phyloP scores from a whole-genome alignment of 164 flowering plant genomes.

The Aristolochia fimbriata region DNA sequence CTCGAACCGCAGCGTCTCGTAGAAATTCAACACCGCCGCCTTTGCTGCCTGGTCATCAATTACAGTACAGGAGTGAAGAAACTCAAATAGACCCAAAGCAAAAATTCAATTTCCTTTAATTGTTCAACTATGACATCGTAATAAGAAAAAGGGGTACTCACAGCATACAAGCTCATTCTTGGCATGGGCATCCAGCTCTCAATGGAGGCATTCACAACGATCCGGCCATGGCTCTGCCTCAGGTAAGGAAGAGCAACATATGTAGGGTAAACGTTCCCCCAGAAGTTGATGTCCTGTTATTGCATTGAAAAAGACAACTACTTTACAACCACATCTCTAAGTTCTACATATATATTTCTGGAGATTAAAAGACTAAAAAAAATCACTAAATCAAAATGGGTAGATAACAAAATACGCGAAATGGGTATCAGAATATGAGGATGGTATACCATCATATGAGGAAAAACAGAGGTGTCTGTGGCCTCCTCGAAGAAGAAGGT shows the following conservation, averaged over 20 bases:
- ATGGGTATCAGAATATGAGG: neutral
- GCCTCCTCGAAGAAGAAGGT: slow-evolving; percentile 79
- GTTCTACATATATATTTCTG: neutral
- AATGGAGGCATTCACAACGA: slow-evolving; percentile 78
- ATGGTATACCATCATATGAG: slow-evolving; percentile 57
- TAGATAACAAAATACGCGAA: no score
- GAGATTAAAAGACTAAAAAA: neutral
- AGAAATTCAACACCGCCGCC: slow-evolving; percentile 78
- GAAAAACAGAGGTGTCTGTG: slow-evolving; percentile 64
- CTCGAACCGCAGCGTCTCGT: slow-evolving; percentile 76
- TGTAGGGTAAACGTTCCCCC: slow-evolving; percentile 97
- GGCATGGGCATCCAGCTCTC: slow-evolving; percentile 94
- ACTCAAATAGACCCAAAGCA: neutral
- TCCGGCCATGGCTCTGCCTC: slow-evolving; percentile 53
- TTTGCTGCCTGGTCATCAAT: slow-evolving; percentile 69
- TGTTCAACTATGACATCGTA: neutral
- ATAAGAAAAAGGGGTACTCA: slow-evolving; percentile 25
- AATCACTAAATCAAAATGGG: neutral
- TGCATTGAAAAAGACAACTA: no score
- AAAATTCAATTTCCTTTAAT: no score
- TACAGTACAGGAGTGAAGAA: neutral
- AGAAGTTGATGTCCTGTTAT: slow-evolving; percentile 82
- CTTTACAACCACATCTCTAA: no score
- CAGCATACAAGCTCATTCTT: slow-evolving; percentile 81
- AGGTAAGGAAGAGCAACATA: slow-evolving; percentile 76